Evolutionary conservation across 176 grass and related monocot species (phyloP), one percentile per base, ranked within the genome.

Genomic region (Carex littledalei): DNA sequence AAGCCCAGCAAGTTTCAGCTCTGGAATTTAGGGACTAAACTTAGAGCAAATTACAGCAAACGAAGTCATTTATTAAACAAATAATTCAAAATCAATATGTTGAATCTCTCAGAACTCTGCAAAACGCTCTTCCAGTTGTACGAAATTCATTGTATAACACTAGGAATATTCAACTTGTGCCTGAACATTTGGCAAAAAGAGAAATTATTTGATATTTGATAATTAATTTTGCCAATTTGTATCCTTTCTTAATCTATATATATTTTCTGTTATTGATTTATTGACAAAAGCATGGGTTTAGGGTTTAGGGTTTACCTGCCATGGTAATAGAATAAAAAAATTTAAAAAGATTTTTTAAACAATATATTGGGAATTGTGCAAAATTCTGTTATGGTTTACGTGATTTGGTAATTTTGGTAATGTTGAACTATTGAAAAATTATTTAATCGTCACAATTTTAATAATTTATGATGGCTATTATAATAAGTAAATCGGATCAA

Each of bases 271-370:
- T 53, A 39, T 43, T 64, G 16, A 4, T 1, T 49, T 47, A 15
- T 62, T 67, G 81, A 83, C 12, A 78, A 56, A 78, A 53, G n/a
- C 41, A 47, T 74, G 4, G n/a, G 70, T n/a, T n/a, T n/a, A n/a
- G n/a, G n/a, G n/a, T n/a, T n/a, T n/a, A n/a, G n/a, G n/a, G n/a
- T n/a, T n/a, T n/a, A n/a, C 29, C 26, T 34, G 10, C 64, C 6
- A 6, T 16, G 24, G 41, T 74, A 74, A 74, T 18, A 21, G 16
- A 47, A 68, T 20, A 31, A 29, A 68, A 68, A 41, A 41, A 8
- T 0, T 20, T 21, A 12, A 73, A 21, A 21, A 20, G 1, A 47
- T 35, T 11, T 63, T 63, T 63, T n/a, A 63, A 63, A 29, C 9
- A 63, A 24, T 26, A 29, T 49, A 22, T 73, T 73, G 45, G 21